Base-by-base conservation (phyloP, 805 yeast species). In the Schizosaccharomyces octosporus region DNA sequence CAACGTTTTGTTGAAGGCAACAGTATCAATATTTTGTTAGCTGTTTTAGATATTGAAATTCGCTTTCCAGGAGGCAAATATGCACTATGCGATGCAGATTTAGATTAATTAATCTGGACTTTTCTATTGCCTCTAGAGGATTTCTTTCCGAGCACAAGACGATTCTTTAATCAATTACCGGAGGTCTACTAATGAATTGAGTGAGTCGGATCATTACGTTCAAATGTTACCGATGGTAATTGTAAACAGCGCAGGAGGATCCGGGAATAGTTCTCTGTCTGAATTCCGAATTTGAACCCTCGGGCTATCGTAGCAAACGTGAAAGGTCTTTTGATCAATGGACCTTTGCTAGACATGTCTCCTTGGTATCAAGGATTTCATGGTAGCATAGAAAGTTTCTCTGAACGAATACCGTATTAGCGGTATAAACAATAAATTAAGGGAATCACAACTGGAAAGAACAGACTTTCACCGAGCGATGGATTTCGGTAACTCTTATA, bases 331-430 rank as follows among this genome's bases (percentile, higher is more conserved):
- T 81, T 93, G 87, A 62, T 45, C 27, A 85, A 81, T 9, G 84
- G 86, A 67, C 85, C 81, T 45, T 69, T 81, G 72, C 77, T 74
- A 36, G 85, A 83, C 48, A 81, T 93, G 87, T 70, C 73, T 9
- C 98, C 98, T 0, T 93, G 97, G 97, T 93, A 78, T 70, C 81
- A 86, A 70, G 97, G 96, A n/a, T 93, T 97, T 97, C 83, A 81
- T 57, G 98, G 98, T 59, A 75, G 78, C 0, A 77, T 89, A 59
- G 87, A 83, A 78, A 65, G 71, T 78, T 36, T 82, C 78, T 13
- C 70, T 73, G 19, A 93, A 83, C 62, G 83, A 80, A 67, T 93
- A 78, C 72, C 81, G 81, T 67, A 79, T 87, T 65, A 80, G 78
- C 65, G 98, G 98, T 65, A 77, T 76, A 62, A 84, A 90, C 67